These are phyloP conservation scores for Sordaria brevicollis DNA, from an alignment of 495 filamentous ascomycete genomes.

Conservation along the genomic window DNA sequence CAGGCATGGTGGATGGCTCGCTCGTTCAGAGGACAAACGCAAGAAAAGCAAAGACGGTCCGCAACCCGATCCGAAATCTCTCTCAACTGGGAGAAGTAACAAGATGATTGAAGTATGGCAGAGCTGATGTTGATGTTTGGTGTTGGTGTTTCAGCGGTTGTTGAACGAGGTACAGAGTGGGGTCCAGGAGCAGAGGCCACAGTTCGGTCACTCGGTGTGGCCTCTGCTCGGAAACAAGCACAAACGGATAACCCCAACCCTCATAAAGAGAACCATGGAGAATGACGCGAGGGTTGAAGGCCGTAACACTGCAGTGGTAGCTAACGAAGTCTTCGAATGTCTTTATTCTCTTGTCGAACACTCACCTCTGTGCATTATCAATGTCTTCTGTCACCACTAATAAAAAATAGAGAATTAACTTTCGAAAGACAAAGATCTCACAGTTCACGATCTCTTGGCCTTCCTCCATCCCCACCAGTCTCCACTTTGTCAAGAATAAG, in stretches of 20 bases:
- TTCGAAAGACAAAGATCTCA: not conserved
- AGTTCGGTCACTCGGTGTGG: not conserved
- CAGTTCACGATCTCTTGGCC: not conserved
- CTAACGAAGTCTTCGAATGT: too few species aligned
- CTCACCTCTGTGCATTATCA: too few species aligned
- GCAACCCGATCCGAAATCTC: not conserved
- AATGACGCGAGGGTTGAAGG: too few species aligned
- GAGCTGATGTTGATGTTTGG: not conserved
- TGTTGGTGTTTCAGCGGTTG: not conserved
- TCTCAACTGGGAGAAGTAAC: not conserved
- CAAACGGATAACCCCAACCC: not conserved
- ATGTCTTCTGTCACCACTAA: too few species aligned
- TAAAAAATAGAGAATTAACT: not conserved
- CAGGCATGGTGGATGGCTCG: not conserved
- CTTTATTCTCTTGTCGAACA: too few species aligned
- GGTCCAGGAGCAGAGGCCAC: not conserved
- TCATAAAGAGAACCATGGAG: not conserved
- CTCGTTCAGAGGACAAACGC: not conserved
- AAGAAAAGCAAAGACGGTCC: not conserved
- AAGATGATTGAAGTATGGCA: not conserved
- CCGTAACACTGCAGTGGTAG: too few species aligned
- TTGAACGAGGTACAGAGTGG: not conserved
- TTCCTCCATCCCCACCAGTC: not conserved
- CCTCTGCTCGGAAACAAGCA: not conserved
- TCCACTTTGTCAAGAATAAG: not conserved